Conservation (phyloP, 2,329 filamentous ascomycete species). For the Fusarium burgessii region DNA sequence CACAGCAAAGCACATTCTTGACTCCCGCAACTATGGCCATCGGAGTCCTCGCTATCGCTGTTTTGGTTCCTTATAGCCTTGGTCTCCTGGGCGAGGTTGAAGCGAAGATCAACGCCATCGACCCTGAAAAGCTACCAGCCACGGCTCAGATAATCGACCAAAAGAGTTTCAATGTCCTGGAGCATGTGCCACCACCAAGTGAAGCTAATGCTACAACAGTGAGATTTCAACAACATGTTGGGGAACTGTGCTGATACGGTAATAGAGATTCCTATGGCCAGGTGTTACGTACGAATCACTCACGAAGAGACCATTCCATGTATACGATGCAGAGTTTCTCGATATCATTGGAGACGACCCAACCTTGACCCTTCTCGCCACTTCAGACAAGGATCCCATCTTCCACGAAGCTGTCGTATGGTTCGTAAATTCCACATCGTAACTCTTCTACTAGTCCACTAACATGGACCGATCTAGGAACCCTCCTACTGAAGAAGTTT, state of each 20-base stretch:
- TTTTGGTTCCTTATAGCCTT: constrained; percentile 2
- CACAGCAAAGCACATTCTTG: not conserved
- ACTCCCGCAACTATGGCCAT: not conserved
- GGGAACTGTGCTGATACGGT: rapidly evolving
- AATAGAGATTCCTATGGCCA: constrained; percentile 37
- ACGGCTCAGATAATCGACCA: constrained; percentile 42
- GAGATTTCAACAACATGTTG: rapidly evolving
- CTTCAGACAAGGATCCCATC: constrained; percentile 57
- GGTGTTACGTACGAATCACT: constrained; percentile 41
- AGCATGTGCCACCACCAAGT: constrained; percentile 26
- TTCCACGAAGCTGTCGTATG: constrained; percentile 69
- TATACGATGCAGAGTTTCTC: constrained; percentile 63
- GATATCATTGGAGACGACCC: constrained; percentile 62
- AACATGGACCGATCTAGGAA: constrained; percentile 40
- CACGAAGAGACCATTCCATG: constrained; percentile 39
- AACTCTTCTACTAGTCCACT: not conserved
- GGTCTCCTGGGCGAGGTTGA: not conserved
- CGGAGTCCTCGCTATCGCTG: constrained; percentile 1
- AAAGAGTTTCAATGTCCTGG: constrained; percentile 39
- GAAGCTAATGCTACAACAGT: constrained; percentile 40
- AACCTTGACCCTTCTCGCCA: constrained; percentile 62
- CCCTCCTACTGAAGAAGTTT: constrained; percentile 62
- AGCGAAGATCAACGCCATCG: not conserved
- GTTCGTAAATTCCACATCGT: constrained; percentile 25
- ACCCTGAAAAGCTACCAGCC: constrained; percentile 13